phyloP scores from a whole-genome alignment of 306 rosid species.

The Parietaria judaica region DNA sequence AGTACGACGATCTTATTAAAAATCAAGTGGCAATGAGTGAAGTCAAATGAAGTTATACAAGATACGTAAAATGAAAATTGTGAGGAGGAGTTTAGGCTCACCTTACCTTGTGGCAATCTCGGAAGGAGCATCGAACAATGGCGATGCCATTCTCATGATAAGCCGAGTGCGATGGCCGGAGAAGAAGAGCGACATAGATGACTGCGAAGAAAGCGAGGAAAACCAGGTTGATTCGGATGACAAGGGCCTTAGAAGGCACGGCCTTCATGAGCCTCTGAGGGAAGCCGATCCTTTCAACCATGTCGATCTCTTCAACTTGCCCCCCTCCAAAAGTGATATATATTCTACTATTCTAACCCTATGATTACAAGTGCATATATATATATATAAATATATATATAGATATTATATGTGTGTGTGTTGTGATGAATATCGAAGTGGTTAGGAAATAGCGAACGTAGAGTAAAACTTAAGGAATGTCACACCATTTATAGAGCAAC shows the following conservation, averaged over 20 bases:
- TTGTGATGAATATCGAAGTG: conserved; percentile 16
- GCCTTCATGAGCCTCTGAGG: conserved; percentile 52
- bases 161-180: conserved; percentile 59
- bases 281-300: conserved; percentile 33
- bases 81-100: conserved; percentile 38
- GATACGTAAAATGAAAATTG: no score
- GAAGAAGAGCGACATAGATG: conserved; percentile 56
- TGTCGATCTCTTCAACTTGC: not conserved
- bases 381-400: conserved; percentile 16
- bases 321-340: not conserved
- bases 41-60: not conserved
- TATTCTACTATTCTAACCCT: not conserved
- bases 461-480: conserved; percentile 38
- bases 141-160: conserved; percentile 67
- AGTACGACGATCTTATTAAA: no score
- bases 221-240: conserved; percentile 58
- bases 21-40: not conserved
- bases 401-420: no score
- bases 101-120: conserved; percentile 91
- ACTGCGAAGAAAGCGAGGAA: conserved; percentile 53
- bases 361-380: not conserved
- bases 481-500: conserved; percentile 34
- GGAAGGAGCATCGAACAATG: conserved; percentile 64
- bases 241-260: conserved; percentile 57
- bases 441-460: conserved; percentile 27